Base-by-base conservation (phyloP, 148 eudicot species). In the Limonium bicolor region DNA sequence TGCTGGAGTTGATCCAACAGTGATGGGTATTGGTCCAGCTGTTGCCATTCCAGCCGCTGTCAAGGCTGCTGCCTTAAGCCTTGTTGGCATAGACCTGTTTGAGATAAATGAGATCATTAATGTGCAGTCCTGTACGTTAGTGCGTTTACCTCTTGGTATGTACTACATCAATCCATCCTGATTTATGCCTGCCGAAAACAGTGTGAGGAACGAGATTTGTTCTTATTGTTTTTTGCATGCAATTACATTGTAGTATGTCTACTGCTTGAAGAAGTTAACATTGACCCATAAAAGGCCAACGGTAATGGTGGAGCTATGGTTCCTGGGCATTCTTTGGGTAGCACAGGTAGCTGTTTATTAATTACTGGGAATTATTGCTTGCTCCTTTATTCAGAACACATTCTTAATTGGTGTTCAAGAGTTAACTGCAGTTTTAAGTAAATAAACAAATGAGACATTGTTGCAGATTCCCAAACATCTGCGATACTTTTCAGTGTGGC, bases 261-360 rank as follows among this genome's bases (percentile, higher is more conserved):
- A 78, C 59, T 68, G 82, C 74, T 55, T 79, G 36, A 86, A 76
- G 54, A 71, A 69, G 37, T 58, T 86, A 64, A 65, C 41, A 85
- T 86, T 22, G 80, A 86, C 55, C 49, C 63, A 0, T 64, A 76
- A 32, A 86, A 76, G 35, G 82, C 82, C 19, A 86, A 86, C 61
- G 96, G 82, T 26, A 86, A 86, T 60, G 96, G 96, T 41, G 96
- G 96, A 43, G 96, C 94, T 10, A 60, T 86, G 44, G 94, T 94
- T 42, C 69, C 82, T 33, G 96, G 96, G 32, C 96, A 86, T 64
- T 94, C 96, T 63, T 54, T 82, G 60, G 96, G 96, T 47, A 84
- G 82, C 53, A 86, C 96, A 64, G 96, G 53, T 48, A 33, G n/a
- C n/a, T 31, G 4, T 48, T n/a, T n/a, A n/a, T n/a, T n/a, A n/a